Evolutionary conservation across 2,329 filamentous ascomycete species (phyloP), one percentile per base, ranked within the genome.

Genomic region (Cladosporium colombiae): DNA sequence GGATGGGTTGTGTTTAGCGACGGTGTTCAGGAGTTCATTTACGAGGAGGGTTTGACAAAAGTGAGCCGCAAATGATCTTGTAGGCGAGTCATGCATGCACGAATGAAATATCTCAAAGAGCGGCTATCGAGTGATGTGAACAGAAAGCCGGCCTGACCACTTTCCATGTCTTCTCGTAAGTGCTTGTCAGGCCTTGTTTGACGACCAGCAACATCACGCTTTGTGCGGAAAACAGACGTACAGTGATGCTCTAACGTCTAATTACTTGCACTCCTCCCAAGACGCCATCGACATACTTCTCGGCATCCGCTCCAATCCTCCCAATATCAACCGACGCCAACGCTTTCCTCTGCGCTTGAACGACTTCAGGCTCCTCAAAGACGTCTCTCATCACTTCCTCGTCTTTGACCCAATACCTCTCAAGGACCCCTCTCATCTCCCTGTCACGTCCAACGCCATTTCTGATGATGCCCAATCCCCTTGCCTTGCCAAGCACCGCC

Each of bases 341-440:
- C 13, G 88, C 90, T 74, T 88, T 85, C 66, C 90, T 88, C 68
- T 92, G 85, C 62, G 89, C 86, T 72, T 89, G 88, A 40, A 91
- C 80, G 8, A 93, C 91, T 68, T 91, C 89, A 68, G 87, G 84
- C 68, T 94, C 90, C 81, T 93, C 90, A 85, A 96, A 90, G 27
- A 91, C 87, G 73, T 90, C 87, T 40, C 85, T 81, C 85, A 91
- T 92, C 33, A 92, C 77, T 61, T 85, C 81, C 7, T 87, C 89
- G 80, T 97, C 92, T 53, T 89, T 89, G 11, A 83, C 81, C 94
- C 94, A 98, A 79, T 97, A 97, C 18, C 82, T 84, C 70, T 89
- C 85, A 59, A 85, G 85, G 66, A 85, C 84, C 2, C 78, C 82
- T 66, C 93, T 86, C 76, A 97, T 80, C 52, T 85, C 85, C 68